Percentiles rank a stretch among this genome's conserved stretches.
Evolutionary conservation across 1,284 basidiomycete genomes (phyloP).

Genomic region (Mycocalia duriaeana): DNA sequence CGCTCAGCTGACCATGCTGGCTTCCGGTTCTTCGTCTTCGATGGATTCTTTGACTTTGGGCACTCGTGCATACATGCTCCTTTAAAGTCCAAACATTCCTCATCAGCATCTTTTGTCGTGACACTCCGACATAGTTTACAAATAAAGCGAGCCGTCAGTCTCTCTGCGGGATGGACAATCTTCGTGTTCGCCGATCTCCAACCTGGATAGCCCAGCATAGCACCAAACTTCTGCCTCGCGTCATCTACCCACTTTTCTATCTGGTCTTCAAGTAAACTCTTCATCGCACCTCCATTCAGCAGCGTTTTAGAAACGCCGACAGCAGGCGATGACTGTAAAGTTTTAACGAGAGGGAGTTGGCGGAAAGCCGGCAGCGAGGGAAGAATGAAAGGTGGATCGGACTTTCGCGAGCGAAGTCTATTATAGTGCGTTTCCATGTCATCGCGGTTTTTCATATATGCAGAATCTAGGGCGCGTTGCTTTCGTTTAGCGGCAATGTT

Average conservation of each 20-base stretch:
- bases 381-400: slow-evolving; percentile 14
- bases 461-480: slow-evolving; percentile 9
- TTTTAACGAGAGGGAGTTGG: slow-evolving; percentile 21
- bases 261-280: slow-evolving; percentile 38
- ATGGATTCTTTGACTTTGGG: slow-evolving; percentile 18
- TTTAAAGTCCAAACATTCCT: slow-evolving; percentile 47
- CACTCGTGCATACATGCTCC: slow-evolving; percentile 59
- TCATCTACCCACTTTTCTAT: slow-evolving; percentile 43
- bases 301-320: slow-evolving; percentile 16
- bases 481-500: slow-evolving; percentile 11
- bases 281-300: slow-evolving; percentile 22
- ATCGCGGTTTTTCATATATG: slow-evolving; percentile 16
- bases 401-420: slow-evolving; percentile 20
- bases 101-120: slow-evolving; percentile 26
- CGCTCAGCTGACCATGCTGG: slow-evolving; percentile 22
- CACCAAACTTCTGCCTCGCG: slow-evolving; percentile 38
- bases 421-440: slow-evolving; percentile 24
- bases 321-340: slow-evolving; percentile 21
- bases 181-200: slow-evolving; percentile 45
- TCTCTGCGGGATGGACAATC: slow-evolving; percentile 49
- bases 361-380: slow-evolving; percentile 28
- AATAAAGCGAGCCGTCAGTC: slow-evolving; percentile 52
- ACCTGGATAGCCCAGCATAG: slow-evolving; percentile 40
- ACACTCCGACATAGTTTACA: slow-evolving; percentile 47
- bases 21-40: slow-evolving; percentile 38